A percentile compares a stretch with the other conserved stretches of the same genome.
Evolutionary conservation across 805 yeast genomes (phyloP).

Genomic region (Lipomyces orientalis): DNA sequence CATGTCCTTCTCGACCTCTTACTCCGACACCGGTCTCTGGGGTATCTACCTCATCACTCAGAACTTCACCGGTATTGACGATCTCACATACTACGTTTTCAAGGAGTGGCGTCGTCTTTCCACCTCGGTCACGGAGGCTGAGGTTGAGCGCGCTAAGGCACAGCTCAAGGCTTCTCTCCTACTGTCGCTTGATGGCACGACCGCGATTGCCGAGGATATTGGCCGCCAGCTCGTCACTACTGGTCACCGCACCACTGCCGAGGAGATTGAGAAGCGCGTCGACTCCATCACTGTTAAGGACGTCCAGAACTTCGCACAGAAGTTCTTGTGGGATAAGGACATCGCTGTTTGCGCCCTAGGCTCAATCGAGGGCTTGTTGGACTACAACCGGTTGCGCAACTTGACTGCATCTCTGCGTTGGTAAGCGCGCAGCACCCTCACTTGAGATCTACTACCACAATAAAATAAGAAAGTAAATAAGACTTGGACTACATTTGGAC

Average conservation of each 20-base stretch:
- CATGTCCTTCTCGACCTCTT: slow-evolving; percentile 95
- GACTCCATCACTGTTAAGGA: slow-evolving; percentile 79
- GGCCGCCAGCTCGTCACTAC: slow-evolving; percentile 97
- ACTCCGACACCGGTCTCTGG: slow-evolving; percentile 97
- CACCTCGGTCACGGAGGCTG: slow-evolving; percentile 79
- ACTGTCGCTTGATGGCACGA: slow-evolving; percentile 89
- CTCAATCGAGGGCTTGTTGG: slow-evolving; percentile 72
- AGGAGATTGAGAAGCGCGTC: slow-evolving; percentile 74
- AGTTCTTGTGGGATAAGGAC: slow-evolving; percentile 75
- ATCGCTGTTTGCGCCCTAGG: slow-evolving; percentile 93
- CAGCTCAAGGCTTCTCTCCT: slow-evolving; percentile 91
- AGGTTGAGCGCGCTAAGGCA: slow-evolving; percentile 92
- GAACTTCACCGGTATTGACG: slow-evolving; percentile 66
- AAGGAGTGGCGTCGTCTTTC: slow-evolving; percentile 90
- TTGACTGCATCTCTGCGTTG: slow-evolving; percentile 46
- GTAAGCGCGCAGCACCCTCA: slow-evolving; percentile 19
- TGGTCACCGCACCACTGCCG: slow-evolving; percentile 76
- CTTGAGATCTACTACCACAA: neutral
- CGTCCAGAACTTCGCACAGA: slow-evolving; percentile 86
- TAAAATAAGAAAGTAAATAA: neutral
- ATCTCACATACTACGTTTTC: slow-evolving; percentile 73
- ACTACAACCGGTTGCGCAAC: slow-evolving; percentile 63
- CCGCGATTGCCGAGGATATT: slow-evolving; percentile 96
- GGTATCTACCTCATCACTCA: slow-evolving; percentile 93
- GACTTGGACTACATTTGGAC: neutral